Conservation (phyloP, 371 early-diverging fungal species). For the Apophysomyces ossiformis region DNA sequence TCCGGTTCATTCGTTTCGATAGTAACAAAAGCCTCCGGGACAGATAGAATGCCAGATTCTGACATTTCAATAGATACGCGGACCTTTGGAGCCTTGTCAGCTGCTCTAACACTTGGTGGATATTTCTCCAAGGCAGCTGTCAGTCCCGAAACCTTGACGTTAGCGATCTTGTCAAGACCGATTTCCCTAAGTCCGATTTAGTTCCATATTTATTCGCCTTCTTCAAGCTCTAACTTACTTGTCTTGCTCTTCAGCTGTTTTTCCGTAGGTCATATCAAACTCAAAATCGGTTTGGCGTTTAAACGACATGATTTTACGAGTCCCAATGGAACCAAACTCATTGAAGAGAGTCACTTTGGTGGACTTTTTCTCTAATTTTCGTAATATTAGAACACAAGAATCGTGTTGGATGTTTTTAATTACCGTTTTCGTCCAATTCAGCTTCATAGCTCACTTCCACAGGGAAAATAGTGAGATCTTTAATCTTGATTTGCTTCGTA, state of each 20-base stretch:
- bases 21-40: slow-evolving; percentile 60
- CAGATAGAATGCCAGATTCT: slow-evolving; percentile 67
- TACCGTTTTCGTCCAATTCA: slow-evolving; percentile 56
- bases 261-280: slow-evolving; percentile 71
- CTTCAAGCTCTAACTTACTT: slow-evolving; percentile 33
- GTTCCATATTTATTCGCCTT: not conserved
- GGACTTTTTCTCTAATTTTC: slow-evolving; percentile 16
- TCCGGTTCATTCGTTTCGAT: slow-evolving; percentile 45
- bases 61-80: slow-evolving; percentile 77
- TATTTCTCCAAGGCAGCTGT: slow-evolving; percentile 70
- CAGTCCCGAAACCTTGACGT: slow-evolving; percentile 74
- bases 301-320: slow-evolving; percentile 85
- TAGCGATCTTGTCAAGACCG: slow-evolving; percentile 59
- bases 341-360: slow-evolving; percentile 64
- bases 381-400: slow-evolving; percentile 11
- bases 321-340: slow-evolving; percentile 69
- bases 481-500: slow-evolving; percentile 79
- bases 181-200: slow-evolving; percentile 14
- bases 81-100: slow-evolving; percentile 77
- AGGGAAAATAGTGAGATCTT: slow-evolving; percentile 80
- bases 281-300: slow-evolving; percentile 81
- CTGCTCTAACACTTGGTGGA: slow-evolving; percentile 51
- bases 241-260: slow-evolving; percentile 36
- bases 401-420: not conserved
- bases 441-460: slow-evolving; percentile 74